A percentile compares a stretch with the other conserved stretches of the same genome.
phyloP scores from a whole-genome alignment of 495 filamentous ascomycete species.

The Tuber microsphaerosporum region DNA sequence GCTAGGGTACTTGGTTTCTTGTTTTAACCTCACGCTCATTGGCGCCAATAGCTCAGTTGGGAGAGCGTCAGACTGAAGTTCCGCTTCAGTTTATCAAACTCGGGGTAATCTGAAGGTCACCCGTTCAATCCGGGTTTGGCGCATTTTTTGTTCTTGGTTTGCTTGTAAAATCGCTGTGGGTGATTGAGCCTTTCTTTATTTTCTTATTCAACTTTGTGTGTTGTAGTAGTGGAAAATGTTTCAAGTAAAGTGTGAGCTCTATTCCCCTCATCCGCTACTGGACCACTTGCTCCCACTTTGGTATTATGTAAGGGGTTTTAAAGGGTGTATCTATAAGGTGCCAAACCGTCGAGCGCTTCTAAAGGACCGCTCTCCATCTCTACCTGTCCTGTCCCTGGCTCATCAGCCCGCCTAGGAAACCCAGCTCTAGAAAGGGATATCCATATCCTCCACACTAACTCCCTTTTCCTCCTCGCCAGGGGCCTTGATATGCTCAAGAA shows the following conservation, averaged over 20 bases:
- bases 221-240: not conserved
- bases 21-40: not conserved
- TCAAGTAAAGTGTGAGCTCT: not conserved
- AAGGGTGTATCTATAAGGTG: not conserved
- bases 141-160: conserved; percentile 13
- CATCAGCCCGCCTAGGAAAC: not conserved
- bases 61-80: conserved; percentile 37
- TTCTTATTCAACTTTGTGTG: not conserved
- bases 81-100: conserved; percentile 11
- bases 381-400: not conserved
- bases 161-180: not conserved
- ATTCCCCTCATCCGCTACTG: not conserved
- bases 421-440: conserved; percentile 53
- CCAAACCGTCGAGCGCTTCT: not conserved
- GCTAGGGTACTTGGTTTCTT: not conserved
- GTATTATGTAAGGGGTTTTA: not conserved
- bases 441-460: conserved; percentile 58
- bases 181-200: not conserved
- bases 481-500: conserved; percentile 43
- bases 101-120: conserved; percentile 28
- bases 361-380: not conserved
- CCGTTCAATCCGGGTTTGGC: conserved; percentile 34
- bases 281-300: not conserved
- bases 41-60: conserved; percentile 40
- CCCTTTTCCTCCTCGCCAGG: conserved; percentile 47